A percentile compares a stretch with the other conserved stretches of the same genome.
phyloP scores from a whole-genome alignment of 2,329 filamentous ascomycete species.

The Phoma herbarum region DNA sequence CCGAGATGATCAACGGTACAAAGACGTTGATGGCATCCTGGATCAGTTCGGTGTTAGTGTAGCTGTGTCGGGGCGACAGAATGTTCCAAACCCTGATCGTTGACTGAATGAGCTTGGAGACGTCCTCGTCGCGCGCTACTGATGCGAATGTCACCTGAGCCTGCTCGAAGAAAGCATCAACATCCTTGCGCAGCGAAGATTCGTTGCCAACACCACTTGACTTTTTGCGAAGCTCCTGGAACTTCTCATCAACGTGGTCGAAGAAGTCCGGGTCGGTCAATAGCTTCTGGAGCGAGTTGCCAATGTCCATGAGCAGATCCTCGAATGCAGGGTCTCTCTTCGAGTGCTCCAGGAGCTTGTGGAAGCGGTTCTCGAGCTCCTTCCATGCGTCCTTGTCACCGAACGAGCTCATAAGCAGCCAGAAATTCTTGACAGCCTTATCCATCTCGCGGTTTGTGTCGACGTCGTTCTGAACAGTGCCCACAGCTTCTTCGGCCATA shows the following conservation, averaged over 20 bases:
- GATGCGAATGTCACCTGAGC: constrained; percentile 72
- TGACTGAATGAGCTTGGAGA: constrained; percentile 74
- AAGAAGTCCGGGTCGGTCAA: constrained; percentile 88
- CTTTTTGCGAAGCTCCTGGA: constrained; percentile 66
- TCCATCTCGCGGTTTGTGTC: constrained; percentile 78
- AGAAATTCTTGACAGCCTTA: constrained; percentile 79
- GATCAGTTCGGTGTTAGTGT: constrained; percentile 75
- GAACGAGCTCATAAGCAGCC: constrained; percentile 81
- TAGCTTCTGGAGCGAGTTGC: constrained; percentile 78
- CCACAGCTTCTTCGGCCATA: constrained; percentile 71
- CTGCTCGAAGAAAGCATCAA: constrained; percentile 76
- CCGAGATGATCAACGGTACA: constrained; percentile 77
- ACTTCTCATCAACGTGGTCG: constrained; percentile 74
- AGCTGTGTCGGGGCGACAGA: constrained; percentile 70
- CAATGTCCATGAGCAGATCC: constrained; percentile 75
- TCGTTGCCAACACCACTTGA: constrained; percentile 67
- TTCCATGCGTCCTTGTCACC: constrained; percentile 79
- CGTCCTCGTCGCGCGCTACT: constrained; percentile 74
- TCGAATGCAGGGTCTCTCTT: constrained; percentile 85
- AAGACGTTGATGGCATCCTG: constrained; percentile 82
- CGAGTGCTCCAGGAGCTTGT: constrained; percentile 76
- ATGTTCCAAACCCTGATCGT: constrained; percentile 73
- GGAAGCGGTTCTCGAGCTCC: constrained; percentile 72
- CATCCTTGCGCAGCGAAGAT: constrained; percentile 74
- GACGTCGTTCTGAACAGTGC: constrained; percentile 74